A percentile compares a stretch with the other conserved stretches of the same genome.
phyloP scores from a whole-genome alignment of 192 early-diverging fungal species.

The Backusella morwellensis region DNA sequence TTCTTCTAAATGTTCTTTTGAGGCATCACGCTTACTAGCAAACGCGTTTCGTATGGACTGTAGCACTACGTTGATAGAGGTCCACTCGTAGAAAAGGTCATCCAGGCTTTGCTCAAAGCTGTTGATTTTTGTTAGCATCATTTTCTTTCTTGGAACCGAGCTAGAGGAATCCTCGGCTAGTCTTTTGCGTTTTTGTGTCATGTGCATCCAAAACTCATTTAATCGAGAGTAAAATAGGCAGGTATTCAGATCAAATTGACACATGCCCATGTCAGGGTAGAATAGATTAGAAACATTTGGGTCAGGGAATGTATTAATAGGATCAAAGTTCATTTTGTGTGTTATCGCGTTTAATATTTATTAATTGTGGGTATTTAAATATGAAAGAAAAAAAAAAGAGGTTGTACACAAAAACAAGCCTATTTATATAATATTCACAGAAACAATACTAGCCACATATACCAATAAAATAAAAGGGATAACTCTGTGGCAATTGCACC shows the following conservation, averaged over 20 bases:
- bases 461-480: slow-evolving; percentile 1
- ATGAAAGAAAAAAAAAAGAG: not conserved
- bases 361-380: not conserved
- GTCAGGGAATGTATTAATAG: not conserved
- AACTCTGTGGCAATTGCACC: not conserved
- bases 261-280: not conserved
- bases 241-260: not conserved
- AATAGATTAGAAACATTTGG: not conserved
- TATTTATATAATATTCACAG: not conserved
- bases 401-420: not conserved
- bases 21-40: not conserved
- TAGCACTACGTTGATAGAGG: slow-evolving; percentile 24
- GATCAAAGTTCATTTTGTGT: not conserved
- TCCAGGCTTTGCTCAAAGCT: slow-evolving; percentile 20
- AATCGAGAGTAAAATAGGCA: not conserved
- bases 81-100: slow-evolving; percentile 24
- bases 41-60: slow-evolving; percentile 21
- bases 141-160: not conserved
- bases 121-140: not conserved
- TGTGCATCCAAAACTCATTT: not conserved
- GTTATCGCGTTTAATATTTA: not conserved
- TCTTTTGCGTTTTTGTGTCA: not conserved
- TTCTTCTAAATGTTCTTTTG: slow-evolving; percentile 25
- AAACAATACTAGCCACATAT: not conserved
- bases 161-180: not conserved